Evolutionary conservation across 108 stramenopile genomes (phyloP).

Genomic region (Fragilariopsis cylindrus): DNA sequence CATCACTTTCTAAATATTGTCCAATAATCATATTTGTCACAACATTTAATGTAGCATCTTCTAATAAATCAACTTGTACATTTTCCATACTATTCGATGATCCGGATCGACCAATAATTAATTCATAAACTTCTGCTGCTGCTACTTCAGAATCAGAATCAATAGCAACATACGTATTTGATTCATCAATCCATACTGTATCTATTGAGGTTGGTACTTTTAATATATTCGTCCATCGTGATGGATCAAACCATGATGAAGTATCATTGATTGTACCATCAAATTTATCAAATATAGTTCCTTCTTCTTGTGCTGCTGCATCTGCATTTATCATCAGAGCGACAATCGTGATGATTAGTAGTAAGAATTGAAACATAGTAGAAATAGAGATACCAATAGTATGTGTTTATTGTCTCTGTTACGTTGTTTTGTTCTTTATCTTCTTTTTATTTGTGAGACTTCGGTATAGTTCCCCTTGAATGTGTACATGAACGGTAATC

Average conservation of each 20-base stretch:
- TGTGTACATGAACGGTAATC: no score
- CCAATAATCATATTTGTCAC: not conserved
- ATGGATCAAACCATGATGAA: slow-evolving; percentile 3
- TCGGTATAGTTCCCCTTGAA: no score
- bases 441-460: no score
- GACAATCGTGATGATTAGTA: no score
- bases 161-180: slow-evolving; percentile 5
- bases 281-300: no score
- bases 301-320: no score
- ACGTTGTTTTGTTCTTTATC: no score
- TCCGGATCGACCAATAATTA: not conserved
- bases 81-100: not conserved
- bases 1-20: not conserved
- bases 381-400: no score
- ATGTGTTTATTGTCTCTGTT: no score
- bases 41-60: not conserved
- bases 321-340: no score
- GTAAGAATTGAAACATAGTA: no score
- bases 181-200: not conserved
- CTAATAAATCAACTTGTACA: slow-evolving; percentile 3
- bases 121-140: not conserved
- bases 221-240: not conserved
- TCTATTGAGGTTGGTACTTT: not conserved
- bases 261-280: no score
- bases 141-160: not conserved